Base-by-base conservation (phyloP, 345 rosid genomes). In the Sisymbrium altissimum region DNA sequence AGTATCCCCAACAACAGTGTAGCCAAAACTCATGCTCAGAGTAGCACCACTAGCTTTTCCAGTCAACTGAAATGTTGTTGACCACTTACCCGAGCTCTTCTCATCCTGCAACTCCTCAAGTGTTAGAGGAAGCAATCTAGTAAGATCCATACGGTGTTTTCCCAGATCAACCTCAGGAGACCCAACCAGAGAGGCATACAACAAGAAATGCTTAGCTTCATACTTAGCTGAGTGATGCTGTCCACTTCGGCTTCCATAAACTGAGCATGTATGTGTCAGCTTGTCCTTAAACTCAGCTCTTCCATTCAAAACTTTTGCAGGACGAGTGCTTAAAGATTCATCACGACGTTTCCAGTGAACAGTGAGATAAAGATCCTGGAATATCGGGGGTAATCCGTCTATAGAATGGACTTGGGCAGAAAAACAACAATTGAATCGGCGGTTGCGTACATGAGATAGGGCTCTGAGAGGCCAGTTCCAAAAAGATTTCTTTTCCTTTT, bases 381-480 rank as follows among this genome's bases (percentile, higher is more conserved):
- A 86, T 74, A 79, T 79, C 0, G 48, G 71, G 2, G 96, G 96
- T 77, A 94, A 68, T 8, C 87, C 87, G 62, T 91, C 89, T 19
- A 94, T 77, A 13, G 87, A 80, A 72, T 87, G 96, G 35, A 91
- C 93, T 80, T 88, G 86, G 33, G 90, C 87, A 49, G 86, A 84
- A 83, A 94, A 94, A 74, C 91, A 88, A 44, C 96, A 91, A 43
- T 77, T 85, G 64, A 94, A 91, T 64, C 91, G 81, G 11, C 90
- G 85, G 73, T 81, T 88, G 63, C 85, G 84, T 30, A 80, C 83
- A 53, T 81, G 76, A 29, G 97, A 84, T 54, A 94, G 79, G 29
- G 96, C 97, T 74, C 88, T 94, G 70, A 91, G 79, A 1, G 97
- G 91, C 86, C 98, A 91, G 70, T 89, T 91, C 97, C 97, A 91